phyloP scores from a whole-genome alignment of 208 protist genomes.

The Acanthamoeba castellanii region DNA sequence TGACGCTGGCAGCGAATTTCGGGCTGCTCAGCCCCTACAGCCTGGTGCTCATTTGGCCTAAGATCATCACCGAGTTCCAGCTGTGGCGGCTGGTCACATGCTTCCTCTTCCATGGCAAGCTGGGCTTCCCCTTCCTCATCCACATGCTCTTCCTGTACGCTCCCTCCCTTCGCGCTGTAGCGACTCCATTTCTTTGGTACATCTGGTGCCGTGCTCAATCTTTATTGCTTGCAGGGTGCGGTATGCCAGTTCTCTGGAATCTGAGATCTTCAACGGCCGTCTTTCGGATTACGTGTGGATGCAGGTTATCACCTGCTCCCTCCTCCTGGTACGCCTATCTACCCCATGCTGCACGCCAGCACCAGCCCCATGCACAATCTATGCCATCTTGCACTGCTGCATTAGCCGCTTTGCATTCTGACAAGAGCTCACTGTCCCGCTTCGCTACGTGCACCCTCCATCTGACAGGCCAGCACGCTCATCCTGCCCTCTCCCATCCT shows the following conservation, averaged over 20 bases:
- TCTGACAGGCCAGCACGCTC: slow-evolving; percentile 7
- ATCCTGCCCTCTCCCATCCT: slow-evolving; percentile 12
- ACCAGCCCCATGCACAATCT: too few species aligned
- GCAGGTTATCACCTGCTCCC: not conserved
- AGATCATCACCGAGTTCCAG: slow-evolving; percentile 18
- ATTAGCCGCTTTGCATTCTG: not conserved
- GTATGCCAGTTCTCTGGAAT: not conserved
- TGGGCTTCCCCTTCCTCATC: slow-evolving; percentile 55
- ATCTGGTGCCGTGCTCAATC: not conserved
- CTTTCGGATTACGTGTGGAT: slow-evolving; percentile 1
- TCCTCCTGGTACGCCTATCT: not conserved
- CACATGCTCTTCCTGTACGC: slow-evolving; percentile 63
- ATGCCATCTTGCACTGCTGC: too few species aligned
- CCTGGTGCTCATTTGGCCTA: not conserved
- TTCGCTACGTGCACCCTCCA: not conserved
- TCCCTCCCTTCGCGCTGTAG: not conserved
- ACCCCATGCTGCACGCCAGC: not conserved
- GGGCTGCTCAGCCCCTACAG: not conserved
- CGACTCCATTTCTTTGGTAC: not conserved
- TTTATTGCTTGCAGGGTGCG: not conserved
- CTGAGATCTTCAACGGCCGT: not conserved
- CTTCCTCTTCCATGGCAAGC: slow-evolving; percentile 49
- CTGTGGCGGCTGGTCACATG: slow-evolving; percentile 42
- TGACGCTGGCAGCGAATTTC: slow-evolving; percentile 34
- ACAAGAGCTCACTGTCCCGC: not conserved